These are phyloP conservation scores for Saxophila tyrrhenica DNA, from an alignment of 495 filamentous ascomycete species.

Conservation along the genomic window DNA sequence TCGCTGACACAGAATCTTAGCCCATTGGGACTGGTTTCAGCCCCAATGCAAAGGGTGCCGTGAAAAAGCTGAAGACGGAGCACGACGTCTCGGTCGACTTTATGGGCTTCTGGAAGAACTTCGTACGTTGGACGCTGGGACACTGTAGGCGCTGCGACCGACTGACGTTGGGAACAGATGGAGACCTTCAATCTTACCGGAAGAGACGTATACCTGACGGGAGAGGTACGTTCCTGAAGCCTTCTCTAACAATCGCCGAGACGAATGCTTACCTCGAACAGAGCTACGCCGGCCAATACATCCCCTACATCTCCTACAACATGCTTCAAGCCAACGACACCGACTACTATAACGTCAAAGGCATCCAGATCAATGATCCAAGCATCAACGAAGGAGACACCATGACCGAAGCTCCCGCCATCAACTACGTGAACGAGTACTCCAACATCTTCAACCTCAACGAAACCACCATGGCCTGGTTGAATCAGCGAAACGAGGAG, in stretches of 20 bases:
- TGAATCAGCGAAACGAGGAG: conserved; percentile 37
- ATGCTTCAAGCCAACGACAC: conserved; percentile 18
- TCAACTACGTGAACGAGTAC: conserved; percentile 41
- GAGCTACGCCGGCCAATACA: conserved; percentile 19
- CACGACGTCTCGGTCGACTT: conserved; percentile 51
- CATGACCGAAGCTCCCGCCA: conserved; percentile 30
- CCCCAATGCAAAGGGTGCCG: conserved; percentile 10
- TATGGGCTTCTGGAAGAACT: conserved; percentile 28
- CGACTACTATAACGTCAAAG: conserved; percentile 12
- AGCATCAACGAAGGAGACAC: conserved; percentile 8
- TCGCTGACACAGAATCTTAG: conserved; percentile 25
- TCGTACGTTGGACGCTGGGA: conserved; percentile 10
- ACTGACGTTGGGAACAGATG: background rate
- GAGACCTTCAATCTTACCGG: conserved; percentile 15
- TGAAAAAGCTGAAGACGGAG: conserved; percentile 38
- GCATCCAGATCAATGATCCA: conserved; percentile 20
- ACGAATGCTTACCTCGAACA: too few relatives aligned
- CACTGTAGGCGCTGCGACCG: background rate
- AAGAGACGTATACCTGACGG: conserved; percentile 20
- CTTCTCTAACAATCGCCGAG: too few relatives aligned
- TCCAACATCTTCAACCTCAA: conserved; percentile 48
- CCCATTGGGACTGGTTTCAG: conserved; percentile 68
- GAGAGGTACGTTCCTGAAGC: conserved; percentile 12
- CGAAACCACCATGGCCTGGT: conserved; percentile 37
- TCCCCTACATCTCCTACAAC: conserved; percentile 20